phyloP scores from a whole-genome alignment of 768 basidiomycete species.

The Tricholoma hemisulphureum region DNA sequence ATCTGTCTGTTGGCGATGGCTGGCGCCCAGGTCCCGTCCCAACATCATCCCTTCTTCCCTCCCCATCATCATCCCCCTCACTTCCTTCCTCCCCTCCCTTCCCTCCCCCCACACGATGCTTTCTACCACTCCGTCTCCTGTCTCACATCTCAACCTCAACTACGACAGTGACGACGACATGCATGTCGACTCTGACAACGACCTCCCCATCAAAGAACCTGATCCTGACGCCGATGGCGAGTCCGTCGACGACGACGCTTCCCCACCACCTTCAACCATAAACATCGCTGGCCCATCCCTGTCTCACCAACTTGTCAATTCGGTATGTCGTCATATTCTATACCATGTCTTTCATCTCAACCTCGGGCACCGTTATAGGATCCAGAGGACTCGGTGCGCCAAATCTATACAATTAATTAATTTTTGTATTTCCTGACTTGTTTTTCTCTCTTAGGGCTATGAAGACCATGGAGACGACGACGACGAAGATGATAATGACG shows the following conservation, averaged over 20 bases:
- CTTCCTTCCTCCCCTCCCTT: slow-evolving; percentile 22
- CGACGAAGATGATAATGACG: slow-evolving; percentile 53
- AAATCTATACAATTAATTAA: slow-evolving; percentile 17
- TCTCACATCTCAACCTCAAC: slow-evolving; percentile 46
- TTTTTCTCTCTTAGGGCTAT: slow-evolving; percentile 42
- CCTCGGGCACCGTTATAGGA: slow-evolving; percentile 30
- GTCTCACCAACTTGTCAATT: slow-evolving; percentile 31
- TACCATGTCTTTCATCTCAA: slow-evolving; percentile 13
- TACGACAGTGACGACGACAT: slow-evolving; percentile 67
- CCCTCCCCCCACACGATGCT: slow-evolving; percentile 21
- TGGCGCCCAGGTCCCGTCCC: slow-evolving; percentile 48
- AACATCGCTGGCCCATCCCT: slow-evolving; percentile 38
- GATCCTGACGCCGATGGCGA: slow-evolving; percentile 66
- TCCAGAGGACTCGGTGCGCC: slow-evolving; percentile 61
- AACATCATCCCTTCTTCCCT: slow-evolving; percentile 38
- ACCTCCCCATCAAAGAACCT: slow-evolving; percentile 43
- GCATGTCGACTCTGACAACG: slow-evolving; percentile 66
- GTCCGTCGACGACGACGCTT: slow-evolving; percentile 54
- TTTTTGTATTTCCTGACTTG: slow-evolving; percentile 13
- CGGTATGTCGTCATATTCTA: slow-evolving; percentile 34
- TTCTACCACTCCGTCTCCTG: slow-evolving; percentile 31
- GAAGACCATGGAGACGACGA: slow-evolving; percentile 64
- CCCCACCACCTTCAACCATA: slow-evolving; percentile 34
- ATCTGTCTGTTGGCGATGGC: slow-evolving; percentile 54
- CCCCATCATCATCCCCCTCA: slow-evolving; percentile 35